Percentiles rank a stretch among this genome's conserved stretches.
Evolutionary conservation across 2,329 filamentous ascomycete genomes (phyloP).

Genomic region (Diaporthe ampelina): DNA sequence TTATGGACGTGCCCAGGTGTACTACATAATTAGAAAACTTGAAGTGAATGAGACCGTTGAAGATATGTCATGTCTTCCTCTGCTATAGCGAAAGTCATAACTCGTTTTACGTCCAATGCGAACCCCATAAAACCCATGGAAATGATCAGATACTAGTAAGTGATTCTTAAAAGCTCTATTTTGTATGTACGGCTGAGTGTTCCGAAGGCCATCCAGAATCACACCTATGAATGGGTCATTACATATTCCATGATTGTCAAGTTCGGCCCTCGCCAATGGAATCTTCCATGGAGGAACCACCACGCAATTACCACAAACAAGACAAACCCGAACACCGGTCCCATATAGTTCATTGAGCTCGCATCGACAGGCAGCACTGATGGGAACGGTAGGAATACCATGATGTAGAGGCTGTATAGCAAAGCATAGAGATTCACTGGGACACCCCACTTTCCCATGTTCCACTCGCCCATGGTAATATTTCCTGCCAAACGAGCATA

Average conservation of each 20-base stretch:
- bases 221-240: background rate
- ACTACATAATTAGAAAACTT: no score
- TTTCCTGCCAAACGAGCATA: background rate
- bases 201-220: background rate
- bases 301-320: background rate
- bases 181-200: background rate
- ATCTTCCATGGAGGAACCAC: conserved; percentile 32
- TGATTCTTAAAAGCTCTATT: background rate
- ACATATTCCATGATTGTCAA: background rate
- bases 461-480: background rate
- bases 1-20: no score
- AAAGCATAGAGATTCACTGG: background rate
- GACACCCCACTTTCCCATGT: background rate
- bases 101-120: no score
- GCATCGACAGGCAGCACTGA: background rate
- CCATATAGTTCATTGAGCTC: background rate
- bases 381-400: background rate
- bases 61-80: no score
- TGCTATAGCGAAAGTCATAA: no score
- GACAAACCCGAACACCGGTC: background rate
- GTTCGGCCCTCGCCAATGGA: background rate
- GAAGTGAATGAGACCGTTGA: no score
- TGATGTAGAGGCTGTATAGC: background rate
- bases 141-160: no score
- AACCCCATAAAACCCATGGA: no score